These are phyloP conservation scores for Thraustochytrium sp. DNA, from an alignment of 352 stramenopile genomes.

Conservation along the genomic window DNA sequence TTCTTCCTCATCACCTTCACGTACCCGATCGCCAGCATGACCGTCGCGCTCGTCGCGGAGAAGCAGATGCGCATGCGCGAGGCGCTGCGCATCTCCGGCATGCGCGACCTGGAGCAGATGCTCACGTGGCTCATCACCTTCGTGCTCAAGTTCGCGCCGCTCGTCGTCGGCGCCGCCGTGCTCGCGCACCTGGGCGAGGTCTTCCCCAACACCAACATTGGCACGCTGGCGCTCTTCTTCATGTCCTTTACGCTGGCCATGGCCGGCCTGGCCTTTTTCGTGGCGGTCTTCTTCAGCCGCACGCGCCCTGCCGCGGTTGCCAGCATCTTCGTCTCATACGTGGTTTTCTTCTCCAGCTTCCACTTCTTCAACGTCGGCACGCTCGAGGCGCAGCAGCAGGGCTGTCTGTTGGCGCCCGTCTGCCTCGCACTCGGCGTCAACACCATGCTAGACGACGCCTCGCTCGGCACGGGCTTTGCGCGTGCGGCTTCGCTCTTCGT, in stretches of 20 bases:
- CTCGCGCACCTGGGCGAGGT: not conserved
- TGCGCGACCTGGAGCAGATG: constrained; percentile 3
- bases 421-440: constrained; percentile 41
- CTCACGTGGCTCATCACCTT: constrained; percentile 44
- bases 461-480: not conserved
- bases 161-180: not conserved
- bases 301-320: constrained; percentile 43
- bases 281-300: constrained; percentile 39
- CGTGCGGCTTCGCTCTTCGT: not conserved
- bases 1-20: constrained; percentile 37
- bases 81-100: constrained; percentile 48
- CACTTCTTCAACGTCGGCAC: constrained; percentile 20
- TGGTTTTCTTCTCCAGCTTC: constrained; percentile 44
- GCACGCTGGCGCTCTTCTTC: constrained; percentile 17
- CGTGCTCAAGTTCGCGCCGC: not conserved
- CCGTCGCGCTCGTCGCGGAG: constrained; percentile 16
- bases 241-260: not conserved
- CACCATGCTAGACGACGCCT: constrained; percentile 44
- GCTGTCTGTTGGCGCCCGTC: constrained; percentile 39
- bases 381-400: not conserved
- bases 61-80: constrained; percentile 47
- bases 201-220: constrained; percentile 3
- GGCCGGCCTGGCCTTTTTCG: not conserved
- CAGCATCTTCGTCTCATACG: constrained; percentile 13
- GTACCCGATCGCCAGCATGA: constrained; percentile 36